phyloP scores from a whole-genome alignment of 208 protist species.

The Acanthamoeba royreba region DNA sequence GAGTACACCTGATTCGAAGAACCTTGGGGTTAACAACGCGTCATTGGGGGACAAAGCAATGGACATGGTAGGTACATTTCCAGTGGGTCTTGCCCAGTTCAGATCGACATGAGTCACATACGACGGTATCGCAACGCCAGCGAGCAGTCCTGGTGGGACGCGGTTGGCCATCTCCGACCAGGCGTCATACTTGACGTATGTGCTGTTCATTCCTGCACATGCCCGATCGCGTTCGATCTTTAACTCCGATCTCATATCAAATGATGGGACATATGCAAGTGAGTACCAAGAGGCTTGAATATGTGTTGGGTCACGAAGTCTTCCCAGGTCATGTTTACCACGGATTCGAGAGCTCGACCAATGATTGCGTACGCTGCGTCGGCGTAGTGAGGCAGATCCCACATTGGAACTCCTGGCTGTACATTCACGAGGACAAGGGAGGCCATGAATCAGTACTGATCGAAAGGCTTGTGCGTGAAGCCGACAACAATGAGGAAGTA shows the following conservation, averaged over 20 bases:
- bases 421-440: background rate
- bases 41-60: background rate
- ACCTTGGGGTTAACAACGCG: background rate
- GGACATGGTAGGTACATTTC: background rate
- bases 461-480: background rate
- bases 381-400: background rate
- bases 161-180: background rate
- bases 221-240: background rate
- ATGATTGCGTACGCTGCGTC: background rate
- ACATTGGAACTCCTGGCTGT: background rate
- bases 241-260: no score
- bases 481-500: background rate
- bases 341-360: background rate
- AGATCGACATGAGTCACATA: background rate
- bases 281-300: background rate
- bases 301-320: background rate
- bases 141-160: background rate
- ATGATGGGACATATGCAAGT: background rate
- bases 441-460: no score
- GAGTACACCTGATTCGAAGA: background rate
- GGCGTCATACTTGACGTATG: background rate
- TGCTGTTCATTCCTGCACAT: constrained; percentile 4
- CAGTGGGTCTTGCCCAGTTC: background rate
- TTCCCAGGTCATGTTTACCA: background rate
- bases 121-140: background rate